phyloP scores from a whole-genome alignment of 2,329 filamentous ascomycete genomes.

The Penicillium sp. region DNA sequence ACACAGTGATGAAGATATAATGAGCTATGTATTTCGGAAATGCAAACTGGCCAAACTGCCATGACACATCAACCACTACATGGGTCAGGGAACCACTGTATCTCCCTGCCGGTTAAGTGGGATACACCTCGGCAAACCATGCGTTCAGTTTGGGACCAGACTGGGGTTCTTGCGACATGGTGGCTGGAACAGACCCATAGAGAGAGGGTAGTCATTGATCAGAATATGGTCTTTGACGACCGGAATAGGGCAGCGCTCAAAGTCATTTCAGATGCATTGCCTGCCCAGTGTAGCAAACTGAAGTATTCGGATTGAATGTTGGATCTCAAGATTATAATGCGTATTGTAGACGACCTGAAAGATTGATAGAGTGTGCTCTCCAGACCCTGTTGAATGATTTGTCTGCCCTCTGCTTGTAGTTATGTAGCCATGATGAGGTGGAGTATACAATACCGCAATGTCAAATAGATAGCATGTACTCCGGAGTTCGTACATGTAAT shows the following conservation, averaged over 20 bases:
- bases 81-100: not conserved
- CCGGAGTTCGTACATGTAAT: too few relatives aligned
- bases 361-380: too few relatives aligned
- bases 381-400: too few relatives aligned
- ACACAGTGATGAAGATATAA: not conserved
- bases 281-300: not conserved
- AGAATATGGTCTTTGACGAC: not conserved
- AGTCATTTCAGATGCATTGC: not conserved
- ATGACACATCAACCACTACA: not conserved
- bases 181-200: not conserved
- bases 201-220: not conserved
- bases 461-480: too few relatives aligned
- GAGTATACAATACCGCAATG: too few relatives aligned
- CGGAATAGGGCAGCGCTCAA: not conserved
- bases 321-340: too few relatives aligned
- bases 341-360: too few relatives aligned
- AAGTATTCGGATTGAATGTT: not conserved
- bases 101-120: slow-evolving; percentile 2
- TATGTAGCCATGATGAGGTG: too few relatives aligned
- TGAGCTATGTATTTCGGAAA: not conserved
- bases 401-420: too few relatives aligned
- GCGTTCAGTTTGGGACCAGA: not conserved
- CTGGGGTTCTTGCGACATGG: not conserved
- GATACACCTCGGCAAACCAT: not conserved
- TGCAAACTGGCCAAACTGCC: not conserved